Evolutionary conservation across 345 rosid species (phyloP), one percentile per base, ranked within the genome.

Genomic region (Pugionium dolabratum): DNA sequence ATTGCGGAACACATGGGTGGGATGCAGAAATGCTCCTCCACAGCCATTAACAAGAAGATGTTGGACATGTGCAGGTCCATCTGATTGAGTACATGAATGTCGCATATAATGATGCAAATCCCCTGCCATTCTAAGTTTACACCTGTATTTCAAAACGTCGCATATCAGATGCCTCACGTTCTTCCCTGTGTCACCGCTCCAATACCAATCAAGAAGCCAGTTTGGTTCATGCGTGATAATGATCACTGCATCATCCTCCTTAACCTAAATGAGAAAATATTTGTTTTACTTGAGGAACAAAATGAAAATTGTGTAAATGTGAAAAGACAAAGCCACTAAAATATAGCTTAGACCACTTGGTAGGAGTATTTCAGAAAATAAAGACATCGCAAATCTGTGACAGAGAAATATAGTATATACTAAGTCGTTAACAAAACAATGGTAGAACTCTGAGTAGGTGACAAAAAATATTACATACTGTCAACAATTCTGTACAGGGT

Each of bases 51-150:
- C 99, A 76, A 94, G 81, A 66, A 94, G 83, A 82, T 90, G 97
- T 55, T 85, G 91, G 70, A 88, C 95, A 68, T 84, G 75, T 58
- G 76, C 84, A 46, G 95, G 91, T 40, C 73, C 83, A 74, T 85
- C 90, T 45, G 96, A 84, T 59, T 89, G 91, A 70, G 81, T 83
- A 79, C 42, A 75, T 18, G 97, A 88, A 79, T 90, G 99, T 34
- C 96, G 93, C 99, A 90, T 90, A 74, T 90, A 94, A 74, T 90
- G 95, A 83, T 94, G 99, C 84, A 94, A 75, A 81, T 94, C 99
- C 53, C 99, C 97, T 39, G 99, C 96, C 67, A 94, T 73, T 75
- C 95, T 83, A 74, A 94, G 95, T 69, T 88, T 94, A 66, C 97
- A 94, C 77, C 96, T 87, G 80, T 91, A 91, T 68, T 84, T 85